Evolutionary conservation across 2,329 filamentous ascomycete species (phyloP).

Genomic region (Hypoxylon sp.): DNA sequence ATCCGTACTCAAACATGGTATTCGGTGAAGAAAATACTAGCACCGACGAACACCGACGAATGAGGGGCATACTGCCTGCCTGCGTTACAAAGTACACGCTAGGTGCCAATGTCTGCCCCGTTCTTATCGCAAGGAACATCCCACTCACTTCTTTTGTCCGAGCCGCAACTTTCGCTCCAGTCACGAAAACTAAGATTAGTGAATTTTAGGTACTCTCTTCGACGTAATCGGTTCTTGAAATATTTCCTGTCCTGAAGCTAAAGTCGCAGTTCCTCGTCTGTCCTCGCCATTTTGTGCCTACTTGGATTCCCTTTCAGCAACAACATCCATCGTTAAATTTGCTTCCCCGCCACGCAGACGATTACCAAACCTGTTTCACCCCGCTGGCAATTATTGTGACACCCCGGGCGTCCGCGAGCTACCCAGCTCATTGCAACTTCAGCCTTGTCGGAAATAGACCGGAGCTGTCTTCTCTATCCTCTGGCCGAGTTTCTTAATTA

Average conservation of each 20-base stretch:
- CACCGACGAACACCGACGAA: conserved; percentile 22
- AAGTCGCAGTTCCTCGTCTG: neutral
- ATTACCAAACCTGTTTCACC: conserved; percentile 9
- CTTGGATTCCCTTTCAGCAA: neutral
- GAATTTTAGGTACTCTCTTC: neutral
- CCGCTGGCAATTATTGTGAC: conserved; percentile 4
- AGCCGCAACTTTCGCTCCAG: conserved; percentile 11
- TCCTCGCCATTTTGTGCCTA: neutral
- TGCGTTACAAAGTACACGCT: neutral
- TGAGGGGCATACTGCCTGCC: conserved; percentile 26
- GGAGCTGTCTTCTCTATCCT: neutral
- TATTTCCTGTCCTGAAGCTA: neutral
- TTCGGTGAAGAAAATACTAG: conserved; percentile 29
- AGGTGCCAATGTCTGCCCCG: neutral
- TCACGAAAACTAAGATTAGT: conserved; percentile 1
- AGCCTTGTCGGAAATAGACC: conserved; percentile 20
- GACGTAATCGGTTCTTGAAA: conserved; percentile 14
- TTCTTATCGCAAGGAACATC: conserved; percentile 33
- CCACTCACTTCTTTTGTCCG: conserved; percentile 22
- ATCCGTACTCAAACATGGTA: neutral
- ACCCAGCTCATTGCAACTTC: conserved; percentile 1
- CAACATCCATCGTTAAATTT: conserved; percentile 8
- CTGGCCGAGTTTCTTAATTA: conserved; percentile 4
- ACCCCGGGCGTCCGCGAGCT: conserved; percentile 10
- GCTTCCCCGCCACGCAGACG: conserved; percentile 16